These are phyloP conservation scores for Hypoxylon sp. DNA, from an alignment of 2,329 filamentous ascomycete genomes.

Conservation along the genomic window DNA sequence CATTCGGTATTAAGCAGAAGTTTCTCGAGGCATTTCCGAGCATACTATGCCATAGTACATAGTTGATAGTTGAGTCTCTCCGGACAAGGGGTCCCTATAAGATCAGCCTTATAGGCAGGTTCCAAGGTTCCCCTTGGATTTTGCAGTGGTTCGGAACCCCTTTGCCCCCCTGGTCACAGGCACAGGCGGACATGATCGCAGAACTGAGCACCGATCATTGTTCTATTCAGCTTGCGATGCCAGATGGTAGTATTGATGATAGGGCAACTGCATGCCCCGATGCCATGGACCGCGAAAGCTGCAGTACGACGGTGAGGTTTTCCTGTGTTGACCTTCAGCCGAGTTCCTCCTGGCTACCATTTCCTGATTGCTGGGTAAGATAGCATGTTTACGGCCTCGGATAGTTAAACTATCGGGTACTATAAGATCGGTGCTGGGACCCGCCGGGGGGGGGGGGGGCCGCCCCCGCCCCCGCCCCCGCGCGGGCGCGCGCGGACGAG, in stretches of 20 bases:
- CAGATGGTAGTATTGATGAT: constrained; percentile 1
- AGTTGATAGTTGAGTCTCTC: background rate
- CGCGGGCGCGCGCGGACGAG: too few relatives aligned
- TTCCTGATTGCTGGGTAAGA: background rate
- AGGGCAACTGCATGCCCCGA: constrained; percentile 12
- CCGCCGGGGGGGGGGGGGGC: too few relatives aligned
- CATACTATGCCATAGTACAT: too few relatives aligned
- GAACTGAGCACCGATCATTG: constrained; percentile 31
- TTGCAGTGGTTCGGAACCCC: background rate
- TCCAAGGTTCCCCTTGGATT: background rate
- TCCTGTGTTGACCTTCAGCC: background rate
- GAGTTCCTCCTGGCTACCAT: background rate
- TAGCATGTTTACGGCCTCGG: too few relatives aligned
- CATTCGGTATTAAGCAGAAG: too few relatives aligned
- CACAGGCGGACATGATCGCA: background rate
- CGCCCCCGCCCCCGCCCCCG: too few relatives aligned
- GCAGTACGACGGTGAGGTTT: constrained; percentile 27
- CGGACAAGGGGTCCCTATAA: background rate
- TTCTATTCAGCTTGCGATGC: constrained; percentile 19
- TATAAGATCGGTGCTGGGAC: too few relatives aligned
- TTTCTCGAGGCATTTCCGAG: too few relatives aligned
- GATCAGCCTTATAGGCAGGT: background rate
- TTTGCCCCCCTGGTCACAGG: background rate
- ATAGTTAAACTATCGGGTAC: too few relatives aligned
- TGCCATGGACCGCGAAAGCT: constrained; percentile 26